phyloP scores from a whole-genome alignment of 331 rosid species.

The Erythrophleum ivorense region DNA sequence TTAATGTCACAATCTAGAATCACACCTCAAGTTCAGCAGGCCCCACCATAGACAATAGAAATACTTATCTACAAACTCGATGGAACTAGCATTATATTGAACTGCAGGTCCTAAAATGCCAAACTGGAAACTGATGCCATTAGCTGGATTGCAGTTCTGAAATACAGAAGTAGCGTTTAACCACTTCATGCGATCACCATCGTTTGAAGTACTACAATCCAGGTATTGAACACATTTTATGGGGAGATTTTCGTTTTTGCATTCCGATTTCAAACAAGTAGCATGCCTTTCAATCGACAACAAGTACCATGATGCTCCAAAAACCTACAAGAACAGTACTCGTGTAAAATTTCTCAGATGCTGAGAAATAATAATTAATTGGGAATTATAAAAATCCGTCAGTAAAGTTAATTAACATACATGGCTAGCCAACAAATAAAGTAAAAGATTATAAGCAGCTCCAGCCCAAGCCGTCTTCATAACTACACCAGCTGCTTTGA shows the following conservation, averaged over 20 bases:
- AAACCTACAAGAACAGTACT: conserved; percentile 53
- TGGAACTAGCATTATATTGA: conserved; percentile 57
- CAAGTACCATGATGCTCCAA: conserved; percentile 93
- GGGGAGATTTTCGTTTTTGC: conserved; percentile 55
- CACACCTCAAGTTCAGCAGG: conserved; percentile 89
- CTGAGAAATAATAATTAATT: conserved; percentile 7
- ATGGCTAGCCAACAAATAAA: conserved; percentile 95
- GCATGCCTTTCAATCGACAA: conserved; percentile 78
- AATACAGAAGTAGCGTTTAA: conserved; percentile 62
- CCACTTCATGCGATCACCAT: conserved; percentile 60
- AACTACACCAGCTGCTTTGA: conserved; percentile 83
- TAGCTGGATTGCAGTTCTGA: conserved; percentile 65
- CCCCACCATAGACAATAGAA: conserved; percentile 95
- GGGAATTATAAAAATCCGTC: conserved; percentile 5
- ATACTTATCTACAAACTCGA: conserved; percentile 66
- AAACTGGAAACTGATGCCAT: conserved; percentile 48
- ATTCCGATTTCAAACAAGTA: conserved; percentile 76
- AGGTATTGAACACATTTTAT: conserved; percentile 62
- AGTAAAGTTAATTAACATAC: conserved; percentile 47
- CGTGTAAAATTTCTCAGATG: conserved; percentile 21
- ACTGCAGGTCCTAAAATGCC: conserved; percentile 72
- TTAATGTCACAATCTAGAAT: background rate
- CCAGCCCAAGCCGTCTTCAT: conserved; percentile 98
- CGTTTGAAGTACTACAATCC: conserved; percentile 59
- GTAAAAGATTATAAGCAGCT: conserved; percentile 64